These are phyloP conservation scores for Pichia sp. DNA, from an alignment of 1,139 yeast genomes.

Conservation along the genomic window DNA sequence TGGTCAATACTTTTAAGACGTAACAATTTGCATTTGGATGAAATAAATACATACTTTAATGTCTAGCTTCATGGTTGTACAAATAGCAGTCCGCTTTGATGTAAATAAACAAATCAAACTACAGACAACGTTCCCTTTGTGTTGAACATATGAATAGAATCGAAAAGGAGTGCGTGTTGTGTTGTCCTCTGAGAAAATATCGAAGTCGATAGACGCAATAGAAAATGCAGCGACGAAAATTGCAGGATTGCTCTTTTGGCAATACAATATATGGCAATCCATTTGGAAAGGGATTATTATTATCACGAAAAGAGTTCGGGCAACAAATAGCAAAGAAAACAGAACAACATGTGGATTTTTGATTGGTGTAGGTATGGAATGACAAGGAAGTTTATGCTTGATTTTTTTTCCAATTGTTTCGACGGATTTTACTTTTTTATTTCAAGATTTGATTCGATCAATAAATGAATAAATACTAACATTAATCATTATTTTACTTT, in stretches of 20 bases:
- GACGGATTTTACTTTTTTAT: neutral
- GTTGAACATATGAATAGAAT: neutral
- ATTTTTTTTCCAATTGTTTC: neutral
- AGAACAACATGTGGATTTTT: constrained; percentile 43
- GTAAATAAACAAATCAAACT: neutral
- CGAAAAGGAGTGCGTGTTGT: neutral
- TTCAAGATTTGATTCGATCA: neutral
- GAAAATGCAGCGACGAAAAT: neutral
- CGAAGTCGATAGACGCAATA: neutral
- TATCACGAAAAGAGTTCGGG: too few relatives aligned
- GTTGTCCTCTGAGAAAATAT: neutral
- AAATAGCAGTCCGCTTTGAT: neutral
- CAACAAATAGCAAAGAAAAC: neutral
- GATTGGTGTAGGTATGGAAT: constrained; percentile 39
- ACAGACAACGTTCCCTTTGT: neutral
- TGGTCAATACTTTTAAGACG: too few relatives aligned
- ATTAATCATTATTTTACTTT: neutral
- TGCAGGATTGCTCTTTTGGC: neutral
- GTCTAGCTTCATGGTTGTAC: constrained; percentile 26
- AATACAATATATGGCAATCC: neutral
- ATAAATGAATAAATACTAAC: neutral
- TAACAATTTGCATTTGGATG: neutral
- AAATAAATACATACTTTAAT: constrained; percentile 25
- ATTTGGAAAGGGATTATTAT: neutral
- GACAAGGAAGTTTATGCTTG: neutral